Percentiles rank a stretch among this genome's conserved stretches.
Evolutionary conservation across 768 basidiomycete genomes (phyloP).

Genomic region (Mycena alexandri): DNA sequence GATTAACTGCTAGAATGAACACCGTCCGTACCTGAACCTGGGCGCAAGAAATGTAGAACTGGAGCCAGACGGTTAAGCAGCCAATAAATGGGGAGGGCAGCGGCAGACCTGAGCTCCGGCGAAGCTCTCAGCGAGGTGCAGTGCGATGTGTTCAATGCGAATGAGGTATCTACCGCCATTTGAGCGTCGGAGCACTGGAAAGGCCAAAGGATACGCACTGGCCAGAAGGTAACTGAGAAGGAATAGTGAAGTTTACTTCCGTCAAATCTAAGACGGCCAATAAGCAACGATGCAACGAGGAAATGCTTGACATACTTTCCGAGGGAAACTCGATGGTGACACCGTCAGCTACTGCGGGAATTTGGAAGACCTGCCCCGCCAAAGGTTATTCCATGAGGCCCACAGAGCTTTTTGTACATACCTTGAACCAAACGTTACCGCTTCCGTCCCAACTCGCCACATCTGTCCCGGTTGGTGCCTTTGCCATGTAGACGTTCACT

Average conservation of each 20-base stretch:
- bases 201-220: conserved; percentile 26
- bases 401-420: conserved; percentile 1
- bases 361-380: conserved; percentile 40
- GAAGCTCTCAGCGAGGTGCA: conserved; percentile 46
- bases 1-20: background rate
- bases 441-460: conserved; percentile 32
- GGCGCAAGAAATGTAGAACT: conserved; percentile 49
- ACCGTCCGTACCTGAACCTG: conserved; percentile 44
- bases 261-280: conserved; percentile 7
- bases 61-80: background rate
- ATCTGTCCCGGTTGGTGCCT: conserved; percentile 30
- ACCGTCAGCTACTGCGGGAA: conserved; percentile 50
- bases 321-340: conserved; percentile 46
- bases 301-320: background rate
- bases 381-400: background rate
- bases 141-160: conserved; percentile 42
- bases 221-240: conserved; percentile 46
- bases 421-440: conserved; percentile 51
- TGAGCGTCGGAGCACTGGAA: background rate
- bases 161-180: conserved; percentile 31
- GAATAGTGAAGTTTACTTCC: conserved; percentile 45
- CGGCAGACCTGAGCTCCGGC: conserved; percentile 44
- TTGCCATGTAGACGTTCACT: conserved; percentile 34
- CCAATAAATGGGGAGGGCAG: too few relatives aligned
- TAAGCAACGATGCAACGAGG: background rate